Base-by-base conservation (phyloP, 108 stramenopile genomes). In the Skeletonema tropicum region DNA sequence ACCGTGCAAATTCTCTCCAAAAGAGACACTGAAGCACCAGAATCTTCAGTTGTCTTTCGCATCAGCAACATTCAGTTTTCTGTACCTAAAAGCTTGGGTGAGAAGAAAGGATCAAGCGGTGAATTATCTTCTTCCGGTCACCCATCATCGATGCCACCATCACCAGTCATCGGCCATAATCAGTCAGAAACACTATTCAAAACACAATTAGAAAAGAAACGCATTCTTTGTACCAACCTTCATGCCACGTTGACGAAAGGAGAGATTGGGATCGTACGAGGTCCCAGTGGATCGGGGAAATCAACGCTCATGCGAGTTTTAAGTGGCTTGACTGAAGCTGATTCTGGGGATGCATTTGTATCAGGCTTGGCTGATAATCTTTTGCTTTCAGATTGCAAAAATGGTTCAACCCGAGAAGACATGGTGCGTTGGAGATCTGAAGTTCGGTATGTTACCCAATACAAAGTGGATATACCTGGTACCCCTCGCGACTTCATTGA, bases 381-480 rank as follows among this genome's bases (percentile, higher is more conserved):
- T 10, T 55, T 55, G 25, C 52, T 55, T 55, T 55, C 52, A 55
- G 52, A 9, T 23, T 55, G 52, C 23, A 66, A 64, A 36, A 58
- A 39, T 48, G 60, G 64, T 2, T 75, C 69, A 35, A 60, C 26
- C 64, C 63, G 19, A 39, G 31, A 39, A 48, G 39, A 78, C 38
- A 76, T 75, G 76, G 36, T 76, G 64, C 48, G 66, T 14, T 96
- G 84, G 83, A 84, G 92, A 31, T 66, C 35, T 1, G 46, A 69
- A 29, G 92, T 95, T 19, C 73, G 85, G 7, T 92, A 92, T 25
- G 94, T 97, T 6, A 77, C 91, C 9, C 96, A 95, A 74, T 68
- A 83, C 64, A 88, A 78, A 57, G 79, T 87, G 11, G 82, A 83
- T 63, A 60, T 83, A 6, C 82, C 82, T 3, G 82, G 82, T 6